Conservation (phyloP, 352 stramenopile species). For the Pythium pectinolyticum region DNA sequence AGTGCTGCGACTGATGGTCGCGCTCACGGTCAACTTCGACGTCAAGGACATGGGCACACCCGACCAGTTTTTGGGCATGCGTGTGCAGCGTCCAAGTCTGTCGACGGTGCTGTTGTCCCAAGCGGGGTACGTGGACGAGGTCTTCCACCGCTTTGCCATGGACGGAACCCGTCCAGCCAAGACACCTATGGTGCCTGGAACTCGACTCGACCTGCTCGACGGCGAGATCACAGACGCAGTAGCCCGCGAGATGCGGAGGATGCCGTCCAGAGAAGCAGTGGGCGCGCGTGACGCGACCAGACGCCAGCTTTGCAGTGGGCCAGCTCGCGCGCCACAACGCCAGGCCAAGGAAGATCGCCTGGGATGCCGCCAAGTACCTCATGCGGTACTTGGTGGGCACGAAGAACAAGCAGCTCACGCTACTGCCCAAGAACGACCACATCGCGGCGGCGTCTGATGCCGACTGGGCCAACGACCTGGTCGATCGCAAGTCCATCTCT, state of each 20-base stretch:
- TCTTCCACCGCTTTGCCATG: conserved; percentile 32
- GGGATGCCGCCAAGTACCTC: conserved; percentile 18
- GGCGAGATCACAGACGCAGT: background rate
- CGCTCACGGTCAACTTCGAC: conserved; percentile 15
- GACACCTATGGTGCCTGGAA: background rate
- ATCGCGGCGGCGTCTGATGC: background rate
- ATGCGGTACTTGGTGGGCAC: conserved; percentile 7
- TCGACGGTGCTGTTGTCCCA: too few relatives aligned
- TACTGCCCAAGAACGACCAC: too few relatives aligned
- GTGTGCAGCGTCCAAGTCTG: background rate
- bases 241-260: background rate
- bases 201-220: background rate
- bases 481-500: conserved; percentile 1
- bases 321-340: conserved; percentile 3
- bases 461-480: conserved; percentile 3
- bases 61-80: conserved; percentile 8
- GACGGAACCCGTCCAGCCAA: background rate
- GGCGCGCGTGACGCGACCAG: conserved; percentile 3
- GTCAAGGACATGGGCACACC: conserved; percentile 21
- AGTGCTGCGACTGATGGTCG: background rate
- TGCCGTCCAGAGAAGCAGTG: conserved; percentile 5
- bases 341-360: background rate
- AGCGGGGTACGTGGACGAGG: conserved; percentile 31
- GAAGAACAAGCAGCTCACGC: background rate
- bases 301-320: conserved; percentile 11